Conservation (phyloP, 805 yeast species). For the Yarrowia osloensis region DNA sequence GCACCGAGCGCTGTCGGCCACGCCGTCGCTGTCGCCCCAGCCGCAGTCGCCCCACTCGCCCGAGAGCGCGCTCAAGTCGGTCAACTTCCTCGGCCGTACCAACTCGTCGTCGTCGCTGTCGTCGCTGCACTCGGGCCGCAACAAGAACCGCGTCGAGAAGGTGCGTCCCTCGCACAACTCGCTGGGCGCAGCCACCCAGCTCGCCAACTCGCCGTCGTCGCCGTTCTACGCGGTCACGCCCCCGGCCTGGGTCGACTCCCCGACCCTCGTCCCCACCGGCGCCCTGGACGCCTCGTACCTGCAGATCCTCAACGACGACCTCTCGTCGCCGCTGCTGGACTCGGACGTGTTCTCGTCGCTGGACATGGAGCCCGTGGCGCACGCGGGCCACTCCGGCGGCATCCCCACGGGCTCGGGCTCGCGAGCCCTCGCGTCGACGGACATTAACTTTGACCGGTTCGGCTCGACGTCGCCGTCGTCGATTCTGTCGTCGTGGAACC, state of each 20-base stretch:
- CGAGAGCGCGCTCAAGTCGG: constrained; percentile 3
- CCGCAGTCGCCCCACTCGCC: constrained; percentile 22
- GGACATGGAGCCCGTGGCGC: constrained; percentile 1
- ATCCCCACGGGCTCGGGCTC: background rate
- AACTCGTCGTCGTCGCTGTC: constrained; percentile 25
- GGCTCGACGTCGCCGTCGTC: constrained; percentile 26
- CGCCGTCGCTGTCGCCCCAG: constrained; percentile 15
- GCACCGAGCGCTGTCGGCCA: background rate
- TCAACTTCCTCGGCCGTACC: constrained; percentile 15
- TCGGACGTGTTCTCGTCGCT: constrained; percentile 17
- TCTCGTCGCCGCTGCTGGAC: constrained; percentile 22
- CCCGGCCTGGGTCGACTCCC: constrained; percentile 26
- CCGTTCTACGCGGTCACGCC: constrained; percentile 25
- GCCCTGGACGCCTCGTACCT: constrained; percentile 13
- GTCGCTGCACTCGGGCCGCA: constrained; percentile 8
- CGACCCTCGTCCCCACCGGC: constrained; percentile 6
- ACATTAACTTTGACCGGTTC: constrained; percentile 8
- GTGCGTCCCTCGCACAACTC: constrained; percentile 19
- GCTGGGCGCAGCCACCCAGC: background rate
- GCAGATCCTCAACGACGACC: constrained; percentile 16
- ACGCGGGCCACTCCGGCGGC: background rate
- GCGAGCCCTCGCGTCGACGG: constrained; percentile 15
- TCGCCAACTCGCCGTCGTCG: constrained; percentile 22
- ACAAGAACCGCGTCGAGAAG: constrained; percentile 23
- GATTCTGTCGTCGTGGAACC: constrained; percentile 21